phyloP scores from a whole-genome alignment of 352 stramenopile genomes.

The Phytophthora foliorum region DNA sequence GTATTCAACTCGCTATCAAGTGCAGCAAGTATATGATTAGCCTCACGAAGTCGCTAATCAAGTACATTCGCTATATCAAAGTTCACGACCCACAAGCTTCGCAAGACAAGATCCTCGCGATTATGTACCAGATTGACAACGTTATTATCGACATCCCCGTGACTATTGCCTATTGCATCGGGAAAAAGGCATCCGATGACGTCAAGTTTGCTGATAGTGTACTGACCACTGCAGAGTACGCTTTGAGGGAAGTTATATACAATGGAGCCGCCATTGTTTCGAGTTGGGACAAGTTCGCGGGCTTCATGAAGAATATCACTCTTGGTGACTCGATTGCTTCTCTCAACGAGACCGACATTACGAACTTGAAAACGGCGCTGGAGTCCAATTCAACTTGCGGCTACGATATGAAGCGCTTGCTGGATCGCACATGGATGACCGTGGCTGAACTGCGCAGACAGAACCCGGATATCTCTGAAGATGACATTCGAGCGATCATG shows the following conservation, averaged over 20 bases:
- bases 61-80: constrained; percentile 46
- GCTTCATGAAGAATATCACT: constrained; percentile 46
- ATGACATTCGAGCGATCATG: constrained; percentile 42
- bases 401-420: constrained; percentile 44
- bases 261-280: constrained; percentile 44
- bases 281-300: constrained; percentile 36
- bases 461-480: constrained; percentile 40
- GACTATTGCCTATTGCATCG: constrained; percentile 54
- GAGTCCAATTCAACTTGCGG: constrained; percentile 42
- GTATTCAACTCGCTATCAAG: constrained; percentile 38
- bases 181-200: constrained; percentile 32
- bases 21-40: constrained; percentile 55
- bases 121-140: constrained; percentile 55
- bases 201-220: constrained; percentile 47
- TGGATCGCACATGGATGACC: constrained; percentile 48
- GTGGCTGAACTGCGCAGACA: constrained; percentile 34
- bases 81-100: constrained; percentile 36
- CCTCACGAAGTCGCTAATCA: constrained; percentile 43
- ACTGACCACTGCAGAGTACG: constrained; percentile 41
- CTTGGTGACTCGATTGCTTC: constrained; percentile 26
- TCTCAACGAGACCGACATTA: constrained; percentile 32
- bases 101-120: constrained; percentile 45
- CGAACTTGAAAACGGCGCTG: constrained; percentile 34
- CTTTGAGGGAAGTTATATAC: constrained; percentile 44
- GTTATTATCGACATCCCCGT: constrained; percentile 57